Base-by-base conservation (phyloP, 2,329 filamentous ascomycete genomes). In the Fusarium guadeloupense region DNA sequence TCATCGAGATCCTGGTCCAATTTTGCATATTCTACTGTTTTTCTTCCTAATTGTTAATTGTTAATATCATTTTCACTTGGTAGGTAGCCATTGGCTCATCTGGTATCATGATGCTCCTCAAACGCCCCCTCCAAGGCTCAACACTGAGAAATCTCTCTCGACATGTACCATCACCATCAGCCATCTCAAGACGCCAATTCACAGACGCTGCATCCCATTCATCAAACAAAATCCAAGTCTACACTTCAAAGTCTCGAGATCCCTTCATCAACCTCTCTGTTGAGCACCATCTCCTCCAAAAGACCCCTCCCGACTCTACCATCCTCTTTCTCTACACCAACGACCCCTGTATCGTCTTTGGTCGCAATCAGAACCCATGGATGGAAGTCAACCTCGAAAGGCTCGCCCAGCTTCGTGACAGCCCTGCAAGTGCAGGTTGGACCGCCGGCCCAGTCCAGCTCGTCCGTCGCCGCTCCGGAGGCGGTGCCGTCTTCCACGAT, bases 281-380 rank as follows among this genome's bases (percentile, higher is more conserved):
- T 69, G 95, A 99, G 79, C 92, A 98, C 74, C 89, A 91, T 74
- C 87, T 99, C 25, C 85, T 98, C 8, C 87, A 91, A 69, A 86
- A 87, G 49, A 89, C 89, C 0, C 85, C 88, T 2, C 80, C 86
- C 7, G 85, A 90, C 57, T 92, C 92, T 12, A 89, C 85, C 13
- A 77, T 98, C 44, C 85, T 98, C 3, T 90, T 98, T 52, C 84
- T 97, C 44, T 99, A 98, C 78, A 85, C 87, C 69, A 98, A 99
- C 77, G 78, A 86, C 31, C 93, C 94, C 1, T 93, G 91, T 73
- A 84, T 99, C 56, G 89, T 99, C 72, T 89, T 99, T 66, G 95
- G 95, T 37, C 88, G 95, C 57, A 99, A 99, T 75, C 95, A 99
- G 79, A 99, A 99, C 74, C 95, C 95, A 48, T 99, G 94, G 95